Evolutionary conservation across 2,329 filamentous ascomycete genomes (phyloP), one percentile per base, ranked within the genome.

Genomic region (Sporothrix curviconia): DNA sequence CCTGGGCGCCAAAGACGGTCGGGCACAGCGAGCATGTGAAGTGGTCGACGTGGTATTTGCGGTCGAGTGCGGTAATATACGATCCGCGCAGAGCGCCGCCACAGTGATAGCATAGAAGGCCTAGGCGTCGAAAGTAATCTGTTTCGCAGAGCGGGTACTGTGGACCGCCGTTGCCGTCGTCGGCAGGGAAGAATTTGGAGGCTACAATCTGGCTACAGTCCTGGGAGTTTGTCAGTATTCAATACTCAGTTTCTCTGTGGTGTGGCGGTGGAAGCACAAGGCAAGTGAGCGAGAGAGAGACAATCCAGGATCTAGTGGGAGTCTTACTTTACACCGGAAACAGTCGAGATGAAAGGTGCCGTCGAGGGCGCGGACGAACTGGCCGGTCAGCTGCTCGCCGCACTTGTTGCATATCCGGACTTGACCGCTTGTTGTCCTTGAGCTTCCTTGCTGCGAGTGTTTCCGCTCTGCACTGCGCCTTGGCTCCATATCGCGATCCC

Each of bases 1-100:
- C 94, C 67, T 95, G 90, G 7, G 94, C 94, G 53, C 94, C 94
- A 69, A 99, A 99, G n/a, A 97, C 88, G 1, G 94, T 97, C 4
- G 92, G 89, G 69, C 94, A 99, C 32, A 96, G 85, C 11, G 92
- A 97, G 74, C 94, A 99, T 37, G 94, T 99, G 68, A 99, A 99
- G 74, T 99, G 94, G 71, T 97, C 92, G 64, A 99, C 95, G 72
- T 96, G 94, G 72, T 99, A 99, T 76, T 99, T 99, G 66, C 90
- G 89, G 65, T 99, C 94, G 55, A 99, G 81, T 3, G 94, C 94
- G 15, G 94, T 99, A 68, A 99, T 99, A 74, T 99, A 99, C 4
- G 94, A 97, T 47, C 94, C 94, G 61, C 94, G 87, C 19, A 99
- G 81, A 49, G 94, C 94, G 59, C 91, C 90, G 63, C 91, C 90